Base-by-base conservation (phyloP, 2,329 filamentous ascomycete species). In the Diaporthe ampelina region DNA sequence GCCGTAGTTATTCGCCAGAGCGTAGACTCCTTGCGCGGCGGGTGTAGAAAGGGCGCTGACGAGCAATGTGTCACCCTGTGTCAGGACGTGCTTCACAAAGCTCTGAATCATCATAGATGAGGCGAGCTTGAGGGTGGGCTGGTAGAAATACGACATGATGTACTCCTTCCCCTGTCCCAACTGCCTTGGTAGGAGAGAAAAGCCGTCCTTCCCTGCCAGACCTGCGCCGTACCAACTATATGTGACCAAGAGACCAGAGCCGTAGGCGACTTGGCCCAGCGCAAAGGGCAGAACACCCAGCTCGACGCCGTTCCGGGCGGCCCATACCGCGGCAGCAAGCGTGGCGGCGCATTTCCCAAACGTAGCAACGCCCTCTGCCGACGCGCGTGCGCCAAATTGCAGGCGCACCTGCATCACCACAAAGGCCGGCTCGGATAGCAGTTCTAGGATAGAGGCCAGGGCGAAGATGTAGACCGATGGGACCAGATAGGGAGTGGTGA, bases 1-100 rank as follows among this genome's bases (percentile, higher is more conserved):
- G 29, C 97, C 97, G 81, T 97, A 99, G 83, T 98, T 99, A 79
- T 95, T 95, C 70, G 96, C 97, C 7, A 99, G 88, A 0, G 95
- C 95, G 81, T 98, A 99, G 48, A 95, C 92, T 19, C 97, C 97
- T 85, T 98, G 97, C 6, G 95, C 93, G 56, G 91, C 87, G 1
- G 97, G 89, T 0, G 92, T 91, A 9, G 95, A 93, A 73, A 98
- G 88, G 17, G 92, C 85, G 21, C 94, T 93, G 76, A 99, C 93
- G 67, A 98, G 91, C 78, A 98, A 90, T 1, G 95, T 95, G 84
- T 99, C 97, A 75, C 96, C 97, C 84, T 98, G 95, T 0, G 97
- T 98, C 70, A 99, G 90, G 70, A 98, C 82, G 81, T 98, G 96
- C 83, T 99, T 99, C 79, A 98, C 91, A 26, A 95, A 84, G 48